These are phyloP conservation scores for Sclerotinia trifoliorum DNA, from an alignment of 2,329 filamentous ascomycete species.

Conservation along the genomic window DNA sequence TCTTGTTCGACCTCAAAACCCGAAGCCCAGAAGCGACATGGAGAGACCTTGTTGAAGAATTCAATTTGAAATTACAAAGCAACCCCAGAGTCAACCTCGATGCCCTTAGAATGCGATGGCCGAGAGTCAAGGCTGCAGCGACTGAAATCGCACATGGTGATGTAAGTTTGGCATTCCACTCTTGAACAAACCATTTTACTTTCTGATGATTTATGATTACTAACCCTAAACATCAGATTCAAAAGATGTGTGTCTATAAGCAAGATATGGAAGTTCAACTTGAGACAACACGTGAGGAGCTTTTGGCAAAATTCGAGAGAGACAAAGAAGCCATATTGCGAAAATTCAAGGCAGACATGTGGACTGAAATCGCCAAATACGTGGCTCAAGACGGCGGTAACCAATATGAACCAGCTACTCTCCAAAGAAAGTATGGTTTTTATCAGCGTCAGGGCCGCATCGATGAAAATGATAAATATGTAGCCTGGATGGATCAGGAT, in stretches of 20 bases:
- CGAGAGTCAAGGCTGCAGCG: not conserved
- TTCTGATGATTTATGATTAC: not conserved
- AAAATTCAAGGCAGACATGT: not conserved
- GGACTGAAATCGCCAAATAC: not conserved
- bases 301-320: not conserved
- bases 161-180: not conserved
- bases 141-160: not conserved
- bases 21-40: not conserved
- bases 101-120: not conserved
- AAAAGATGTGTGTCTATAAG: constrained; percentile 11
- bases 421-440: not conserved
- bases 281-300: not conserved
- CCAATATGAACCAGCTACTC: not conserved
- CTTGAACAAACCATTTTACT: too few relatives aligned
- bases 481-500: not conserved
- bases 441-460: constrained; percentile 7
- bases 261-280: not conserved
- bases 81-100: not conserved
- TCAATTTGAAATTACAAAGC: not conserved
- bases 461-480: not conserved
- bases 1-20: not conserved
- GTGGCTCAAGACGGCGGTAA: not conserved
- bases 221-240: not conserved
- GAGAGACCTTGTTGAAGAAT: not conserved
- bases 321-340: not conserved